A percentile compares a stretch with the other conserved stretches of the same genome.
Conservation (phyloP, 2,329 filamentous ascomycete genomes). For the Elsinoe fawcettii region DNA sequence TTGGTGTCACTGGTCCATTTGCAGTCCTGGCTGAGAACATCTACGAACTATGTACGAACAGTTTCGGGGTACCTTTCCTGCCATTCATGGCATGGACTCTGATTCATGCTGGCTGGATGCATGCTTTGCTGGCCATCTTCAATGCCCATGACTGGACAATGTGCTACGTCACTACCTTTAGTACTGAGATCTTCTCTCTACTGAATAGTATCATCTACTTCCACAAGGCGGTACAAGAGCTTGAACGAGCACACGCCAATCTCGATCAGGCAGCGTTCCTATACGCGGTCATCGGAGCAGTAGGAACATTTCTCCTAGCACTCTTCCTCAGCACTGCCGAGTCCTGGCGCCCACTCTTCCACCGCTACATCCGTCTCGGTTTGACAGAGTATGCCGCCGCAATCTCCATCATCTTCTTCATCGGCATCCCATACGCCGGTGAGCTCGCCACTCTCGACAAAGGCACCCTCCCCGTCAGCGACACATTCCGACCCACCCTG, state of each 20-base stretch:
- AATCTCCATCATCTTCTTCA: constrained; percentile 59
- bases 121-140: constrained; percentile 55
- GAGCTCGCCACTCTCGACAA: constrained; percentile 53
- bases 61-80: constrained; percentile 54
- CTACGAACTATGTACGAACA: constrained; percentile 49
- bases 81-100: constrained; percentile 61
- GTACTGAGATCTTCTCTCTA: constrained; percentile 58
- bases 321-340: constrained; percentile 55
- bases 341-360: constrained; percentile 54
- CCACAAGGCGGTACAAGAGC: constrained; percentile 58
- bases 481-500: constrained; percentile 49
- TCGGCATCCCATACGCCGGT: constrained; percentile 54
- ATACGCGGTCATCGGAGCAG: constrained; percentile 56
- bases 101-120: constrained; percentile 59
- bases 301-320: constrained; percentile 56
- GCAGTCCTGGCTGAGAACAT: constrained; percentile 61
- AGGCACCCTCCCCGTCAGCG: constrained; percentile 49
- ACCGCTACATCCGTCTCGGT: constrained; percentile 53
- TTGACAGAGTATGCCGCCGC: constrained; percentile 58
- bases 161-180: constrained; percentile 61
- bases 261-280: constrained; percentile 57
- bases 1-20: constrained; percentile 60
- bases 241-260: constrained; percentile 50
- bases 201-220: constrained; percentile 63
- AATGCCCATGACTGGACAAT: constrained; percentile 65